Evolutionary conservation across 495 filamentous ascomycete species (phyloP).

Genomic region (Cudoniella acicularis): DNA sequence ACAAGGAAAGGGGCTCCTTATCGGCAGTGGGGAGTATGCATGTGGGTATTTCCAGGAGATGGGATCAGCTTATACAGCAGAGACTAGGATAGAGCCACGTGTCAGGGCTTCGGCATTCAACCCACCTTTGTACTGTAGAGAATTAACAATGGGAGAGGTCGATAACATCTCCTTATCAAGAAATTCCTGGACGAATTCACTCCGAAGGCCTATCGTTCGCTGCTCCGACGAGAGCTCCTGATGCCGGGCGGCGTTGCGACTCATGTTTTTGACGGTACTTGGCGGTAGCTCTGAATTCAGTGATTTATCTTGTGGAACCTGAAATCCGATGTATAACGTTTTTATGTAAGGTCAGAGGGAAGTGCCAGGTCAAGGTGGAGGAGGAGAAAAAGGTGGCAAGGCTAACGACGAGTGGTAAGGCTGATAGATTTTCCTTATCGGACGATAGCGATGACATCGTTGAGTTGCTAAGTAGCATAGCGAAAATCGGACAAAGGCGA

Average conservation of each 20-base stretch:
- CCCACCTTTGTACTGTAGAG: background rate
- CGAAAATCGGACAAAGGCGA: background rate
- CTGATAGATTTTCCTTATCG: background rate
- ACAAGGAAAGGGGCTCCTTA: too few relatives aligned
- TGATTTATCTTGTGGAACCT: too few relatives aligned
- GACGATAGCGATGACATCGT: background rate
- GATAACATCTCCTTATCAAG: background rate
- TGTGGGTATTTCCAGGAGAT: too few relatives aligned
- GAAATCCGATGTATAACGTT: too few relatives aligned
- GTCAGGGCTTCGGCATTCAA: background rate
- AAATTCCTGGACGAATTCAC: background rate
- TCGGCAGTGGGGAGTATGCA: too few relatives aligned
- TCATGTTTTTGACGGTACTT: background rate
- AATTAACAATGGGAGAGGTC: background rate
- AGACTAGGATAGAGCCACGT: background rate
- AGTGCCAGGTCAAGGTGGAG: too few relatives aligned
- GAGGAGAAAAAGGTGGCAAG: background rate
- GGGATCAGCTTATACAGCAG: too few relatives aligned
- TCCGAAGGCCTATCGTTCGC: background rate
- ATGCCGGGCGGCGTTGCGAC: background rate
- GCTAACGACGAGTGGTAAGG: slow-evolving; percentile 1
- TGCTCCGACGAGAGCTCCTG: background rate
- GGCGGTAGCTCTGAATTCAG: too few relatives aligned
- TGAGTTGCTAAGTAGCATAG: background rate
- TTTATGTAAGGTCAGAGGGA: too few relatives aligned